These are phyloP conservation scores for Melastoma malabathricum DNA, from an alignment of 345 rosid species.

Conservation along the genomic window DNA sequence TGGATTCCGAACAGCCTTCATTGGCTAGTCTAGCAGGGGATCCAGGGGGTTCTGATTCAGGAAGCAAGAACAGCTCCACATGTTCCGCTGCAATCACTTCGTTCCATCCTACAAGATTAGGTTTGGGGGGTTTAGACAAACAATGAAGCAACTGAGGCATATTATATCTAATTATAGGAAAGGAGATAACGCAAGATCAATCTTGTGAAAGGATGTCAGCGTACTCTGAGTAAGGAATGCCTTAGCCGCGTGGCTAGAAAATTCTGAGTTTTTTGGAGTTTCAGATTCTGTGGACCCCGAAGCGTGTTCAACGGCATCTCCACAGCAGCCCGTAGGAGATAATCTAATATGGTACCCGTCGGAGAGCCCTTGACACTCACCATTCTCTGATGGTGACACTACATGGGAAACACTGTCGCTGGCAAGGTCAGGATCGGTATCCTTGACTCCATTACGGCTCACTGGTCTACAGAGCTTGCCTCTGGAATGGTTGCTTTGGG, in stretches of 20 bases:
- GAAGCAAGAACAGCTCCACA: slow-evolving; percentile 46
- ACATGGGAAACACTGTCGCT: slow-evolving; percentile 14
- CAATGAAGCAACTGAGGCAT: neutral
- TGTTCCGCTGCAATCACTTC: slow-evolving; percentile 54
- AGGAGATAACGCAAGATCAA: neutral
- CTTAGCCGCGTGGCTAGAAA: slow-evolving; percentile 51
- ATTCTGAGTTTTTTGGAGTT: slow-evolving; percentile 21
- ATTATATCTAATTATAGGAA: neutral
- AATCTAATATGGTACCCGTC: slow-evolving; percentile 6
- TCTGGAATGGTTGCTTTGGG: slow-evolving; percentile 11
- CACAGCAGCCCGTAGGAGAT: neutral
- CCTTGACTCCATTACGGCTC: slow-evolving; percentile 22
- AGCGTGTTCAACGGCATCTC: no score
- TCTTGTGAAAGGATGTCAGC: slow-evolving; percentile 5
- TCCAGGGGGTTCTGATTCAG: slow-evolving; percentile 22
- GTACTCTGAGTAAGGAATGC: slow-evolving; percentile 71
- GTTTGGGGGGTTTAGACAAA: neutral
- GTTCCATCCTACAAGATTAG: slow-evolving; percentile 62
- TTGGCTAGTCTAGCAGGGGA: slow-evolving; percentile 8
- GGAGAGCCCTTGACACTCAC: slow-evolving; percentile 10
- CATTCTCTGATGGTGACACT: slow-evolving; percentile 5
- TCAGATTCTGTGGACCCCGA: neutral
- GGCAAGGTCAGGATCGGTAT: slow-evolving; percentile 10
- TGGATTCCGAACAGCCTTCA: slow-evolving; percentile 16
- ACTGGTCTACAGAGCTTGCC: slow-evolving; percentile 38